Conservation (phyloP, 306 rosid species). For the Aeschynomene evenia region DNA sequence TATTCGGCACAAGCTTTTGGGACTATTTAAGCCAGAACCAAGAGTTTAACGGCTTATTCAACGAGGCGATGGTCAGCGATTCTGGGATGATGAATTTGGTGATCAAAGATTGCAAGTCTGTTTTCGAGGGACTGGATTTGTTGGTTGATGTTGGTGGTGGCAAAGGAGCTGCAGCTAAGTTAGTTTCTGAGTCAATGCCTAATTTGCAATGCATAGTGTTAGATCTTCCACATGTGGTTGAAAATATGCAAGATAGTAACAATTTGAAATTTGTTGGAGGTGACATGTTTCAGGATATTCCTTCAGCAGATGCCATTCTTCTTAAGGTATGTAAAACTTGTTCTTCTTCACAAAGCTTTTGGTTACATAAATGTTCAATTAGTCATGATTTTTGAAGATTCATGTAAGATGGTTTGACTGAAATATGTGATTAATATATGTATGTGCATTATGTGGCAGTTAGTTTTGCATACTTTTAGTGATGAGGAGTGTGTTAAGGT, state of each 20-base stretch:
- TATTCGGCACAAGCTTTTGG: conserved; percentile 33
- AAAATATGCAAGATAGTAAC: neutral
- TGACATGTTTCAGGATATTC: conserved; percentile 43
- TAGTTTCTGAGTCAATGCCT: conserved; percentile 30
- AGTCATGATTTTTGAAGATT: neutral
- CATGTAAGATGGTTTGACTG: neutral
- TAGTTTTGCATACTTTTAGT: conserved; percentile 33
- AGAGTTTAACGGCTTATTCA: conserved; percentile 28
- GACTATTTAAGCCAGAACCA: conserved; percentile 34
- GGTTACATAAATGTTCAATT: neutral
- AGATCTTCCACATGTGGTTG: conserved; percentile 41
- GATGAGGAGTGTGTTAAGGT: conserved; percentile 50
- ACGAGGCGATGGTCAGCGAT: conserved; percentile 48
- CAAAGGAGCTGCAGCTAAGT: conserved; percentile 29
- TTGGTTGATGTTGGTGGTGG: conserved; percentile 46
- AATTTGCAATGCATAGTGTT: conserved; percentile 27
- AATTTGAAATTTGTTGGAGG: conserved; percentile 40
- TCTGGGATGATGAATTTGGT: conserved; percentile 53
- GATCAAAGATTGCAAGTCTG: conserved; percentile 38
- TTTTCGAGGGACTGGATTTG: conserved; percentile 46
- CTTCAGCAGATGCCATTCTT: conserved; percentile 38
- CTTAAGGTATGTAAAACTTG: conserved; percentile 31
- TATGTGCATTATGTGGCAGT: conserved; percentile 41
- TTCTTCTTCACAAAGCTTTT: neutral
- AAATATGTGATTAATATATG: neutral